Evolutionary conservation across 805 yeast species (phyloP).

Genomic region (Saccharomycopsis javanensis): DNA sequence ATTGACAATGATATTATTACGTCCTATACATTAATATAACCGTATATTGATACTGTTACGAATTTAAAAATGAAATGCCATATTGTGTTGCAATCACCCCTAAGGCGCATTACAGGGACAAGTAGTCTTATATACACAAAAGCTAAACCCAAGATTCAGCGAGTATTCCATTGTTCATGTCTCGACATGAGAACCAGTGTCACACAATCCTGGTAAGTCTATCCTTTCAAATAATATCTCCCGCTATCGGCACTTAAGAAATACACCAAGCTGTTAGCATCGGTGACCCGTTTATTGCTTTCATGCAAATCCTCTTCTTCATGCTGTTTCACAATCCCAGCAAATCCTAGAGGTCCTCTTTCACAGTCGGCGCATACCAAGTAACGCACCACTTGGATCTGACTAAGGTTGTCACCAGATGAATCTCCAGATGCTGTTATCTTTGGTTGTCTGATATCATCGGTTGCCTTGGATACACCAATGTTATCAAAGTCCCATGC

Average conservation of each 20-base stretch:
- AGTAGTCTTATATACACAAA: too few relatives aligned
- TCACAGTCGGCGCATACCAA: constrained; percentile 71
- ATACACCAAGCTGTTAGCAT: constrained; percentile 33
- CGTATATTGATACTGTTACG: too few relatives aligned
- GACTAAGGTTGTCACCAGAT: constrained; percentile 21
- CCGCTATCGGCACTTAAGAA: constrained; percentile 40
- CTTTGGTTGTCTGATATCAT: constrained; percentile 12
- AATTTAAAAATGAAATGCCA: too few relatives aligned
- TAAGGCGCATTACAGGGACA: too few relatives aligned
- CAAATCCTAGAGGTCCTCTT: constrained; percentile 68
- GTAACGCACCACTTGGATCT: constrained; percentile 37
- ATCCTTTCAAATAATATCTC: constrained; percentile 24
- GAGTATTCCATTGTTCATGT: too few relatives aligned
- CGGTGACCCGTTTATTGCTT: constrained; percentile 22
- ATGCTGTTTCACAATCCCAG: constrained; percentile 30
- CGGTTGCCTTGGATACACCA: constrained; percentile 47
- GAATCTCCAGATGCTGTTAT: constrained; percentile 19
- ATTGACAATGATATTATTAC: too few relatives aligned
- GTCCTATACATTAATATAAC: too few relatives aligned
- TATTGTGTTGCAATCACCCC: too few relatives aligned
- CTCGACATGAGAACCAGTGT: neutral
- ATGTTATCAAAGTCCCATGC: constrained; percentile 77
- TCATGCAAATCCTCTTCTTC: constrained; percentile 20
- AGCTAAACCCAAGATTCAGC: too few relatives aligned
- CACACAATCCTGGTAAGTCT: neutral